Evolutionary conservation across 2,329 filamentous ascomycete species (phyloP), one percentile per base, ranked within the genome.

Genomic region (Xylariales sp.): DNA sequence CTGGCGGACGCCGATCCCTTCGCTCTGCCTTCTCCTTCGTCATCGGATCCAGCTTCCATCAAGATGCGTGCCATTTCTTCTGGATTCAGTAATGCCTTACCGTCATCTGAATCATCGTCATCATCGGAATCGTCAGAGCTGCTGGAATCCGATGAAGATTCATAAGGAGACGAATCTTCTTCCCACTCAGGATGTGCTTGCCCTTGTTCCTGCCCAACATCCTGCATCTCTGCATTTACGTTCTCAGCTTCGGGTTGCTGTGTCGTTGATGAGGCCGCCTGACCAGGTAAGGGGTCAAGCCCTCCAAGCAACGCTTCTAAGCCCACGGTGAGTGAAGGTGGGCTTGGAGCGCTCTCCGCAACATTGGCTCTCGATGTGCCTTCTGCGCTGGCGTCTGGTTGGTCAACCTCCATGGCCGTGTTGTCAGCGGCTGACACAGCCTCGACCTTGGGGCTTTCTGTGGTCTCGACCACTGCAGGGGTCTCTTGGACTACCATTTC

Each of bases 31-130:
- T 78, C 75, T 11, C 75, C 78, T 49, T 89, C 88, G 37, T 90
- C 85, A 39, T 93, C 89, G 2, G 85, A 89, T 2, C 81, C 86
- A 21, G 74, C 81, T 46, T 91, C 89, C 88, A 97, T 94, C 16
- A 97, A 69, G 33, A 95, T 80, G 23, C 83, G 82, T 1, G 87
- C 88, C 40, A 87, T 84, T 57, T 95, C 89, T 52, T 90, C 88
- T 3, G 89, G 78, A 38, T 83, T 83, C 2, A 96, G 69, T 29
- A 90, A 72, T 37, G 85, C 77, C 51, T 88, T 88, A 20, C 76
- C 77, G 42, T 80, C 81, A 37, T 76, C 74, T 2, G 74, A 76
- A 42, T 76, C 75, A 25, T 69, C 67, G 2, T 61, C 67, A 35
- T 75, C 73, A n/a, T 74, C 76, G 0, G 74, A 77, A 27, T 74